A percentile compares a stretch with the other conserved stretches of the same genome.
Conservation (phyloP, 305 asterid genomes). For the Ajuga reptans region DNA sequence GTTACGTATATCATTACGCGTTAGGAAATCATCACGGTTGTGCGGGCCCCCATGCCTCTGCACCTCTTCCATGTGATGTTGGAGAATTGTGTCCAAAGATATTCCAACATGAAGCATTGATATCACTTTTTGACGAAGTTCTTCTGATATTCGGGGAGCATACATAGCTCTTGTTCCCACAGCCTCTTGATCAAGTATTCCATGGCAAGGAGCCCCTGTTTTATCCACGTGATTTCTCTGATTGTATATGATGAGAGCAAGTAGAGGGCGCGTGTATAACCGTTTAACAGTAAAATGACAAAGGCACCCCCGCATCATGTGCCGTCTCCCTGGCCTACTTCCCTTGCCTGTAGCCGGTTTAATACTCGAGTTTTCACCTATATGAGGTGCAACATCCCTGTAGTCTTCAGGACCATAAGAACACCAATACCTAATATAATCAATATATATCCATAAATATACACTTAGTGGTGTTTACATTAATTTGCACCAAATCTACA, state of each 20-base stretch:
- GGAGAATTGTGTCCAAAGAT: conserved; percentile 37
- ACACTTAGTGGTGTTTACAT: neutral
- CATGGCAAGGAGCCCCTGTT: conserved; percentile 48
- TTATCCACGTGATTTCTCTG: conserved; percentile 46
- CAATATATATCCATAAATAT: neutral
- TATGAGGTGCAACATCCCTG: conserved; percentile 34
- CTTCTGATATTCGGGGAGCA: conserved; percentile 53
- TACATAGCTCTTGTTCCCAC: conserved; percentile 57
- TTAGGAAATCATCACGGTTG: conserved; percentile 45
- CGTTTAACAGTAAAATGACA: conserved; percentile 54
- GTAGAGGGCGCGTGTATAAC: conserved; percentile 40
- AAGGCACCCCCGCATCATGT: conserved; percentile 54
- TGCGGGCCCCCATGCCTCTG: conserved; percentile 52
- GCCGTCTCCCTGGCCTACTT: conserved; percentile 51
- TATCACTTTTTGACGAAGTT: conserved; percentile 47
- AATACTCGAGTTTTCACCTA: conserved; percentile 30
- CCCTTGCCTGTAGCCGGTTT: conserved; percentile 52
- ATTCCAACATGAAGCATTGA: conserved; percentile 45
- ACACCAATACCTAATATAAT: conserved; percentile 46
- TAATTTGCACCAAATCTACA: conserved; percentile 1
- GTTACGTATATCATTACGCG: conserved; percentile 48
- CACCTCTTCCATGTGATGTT: conserved; percentile 51
- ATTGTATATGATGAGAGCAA: conserved; percentile 49
- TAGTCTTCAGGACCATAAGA: conserved; percentile 56
- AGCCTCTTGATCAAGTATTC: conserved; percentile 44